Percentiles rank a stretch among this genome's conserved stretches.
Evolutionary conservation across 768 basidiomycete species (phyloP).

Genomic region (Ramaria rubella): DNA sequence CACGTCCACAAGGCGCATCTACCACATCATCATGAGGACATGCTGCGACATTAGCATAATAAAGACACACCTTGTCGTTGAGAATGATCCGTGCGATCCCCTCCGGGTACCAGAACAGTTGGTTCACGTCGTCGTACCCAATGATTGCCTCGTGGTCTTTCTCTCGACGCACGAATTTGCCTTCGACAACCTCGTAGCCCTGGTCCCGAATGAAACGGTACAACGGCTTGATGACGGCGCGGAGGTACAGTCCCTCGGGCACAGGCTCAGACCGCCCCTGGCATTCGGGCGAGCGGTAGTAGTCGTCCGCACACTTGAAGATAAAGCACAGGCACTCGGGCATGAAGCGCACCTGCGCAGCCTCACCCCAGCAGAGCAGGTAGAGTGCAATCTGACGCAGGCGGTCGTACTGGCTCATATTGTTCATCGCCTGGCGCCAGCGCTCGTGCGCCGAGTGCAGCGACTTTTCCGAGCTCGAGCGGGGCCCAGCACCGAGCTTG

Average conservation of each 20-base stretch:
- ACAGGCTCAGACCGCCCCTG: conserved; percentile 89
- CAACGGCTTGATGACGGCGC: conserved; percentile 84
- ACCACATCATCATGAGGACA: conserved; percentile 6
- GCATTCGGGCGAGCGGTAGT: conserved; percentile 98
- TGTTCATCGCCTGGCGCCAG: conserved; percentile 97
- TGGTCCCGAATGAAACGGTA: conserved; percentile 97
- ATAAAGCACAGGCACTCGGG: conserved; percentile 98
- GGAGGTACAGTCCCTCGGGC: conserved; percentile 91
- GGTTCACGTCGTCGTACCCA: conserved; percentile 98
- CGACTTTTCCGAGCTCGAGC: conserved; percentile 50
- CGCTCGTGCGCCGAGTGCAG: conserved; percentile 81
- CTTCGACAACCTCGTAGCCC: conserved; percentile 93
- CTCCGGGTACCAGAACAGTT: conserved; percentile 99
- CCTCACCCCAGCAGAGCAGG: conserved; percentile 96
- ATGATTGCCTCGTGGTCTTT: conserved; percentile 91
- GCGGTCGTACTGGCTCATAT: conserved; percentile 97
- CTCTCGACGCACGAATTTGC: conserved; percentile 90
- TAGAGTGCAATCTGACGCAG: conserved; percentile 94
- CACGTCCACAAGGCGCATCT: conserved; percentile 89
- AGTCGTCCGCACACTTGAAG: conserved; percentile 99
- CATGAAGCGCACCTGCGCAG: conserved; percentile 92
- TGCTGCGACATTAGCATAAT: not conserved
- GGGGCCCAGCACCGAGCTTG: conserved; percentile 50
- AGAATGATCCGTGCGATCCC: conserved; percentile 90
- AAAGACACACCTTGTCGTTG: conserved; percentile 66